Conservation (phyloP, 2,329 filamentous ascomycete genomes). For the Endocalyx cinctus region DNA sequence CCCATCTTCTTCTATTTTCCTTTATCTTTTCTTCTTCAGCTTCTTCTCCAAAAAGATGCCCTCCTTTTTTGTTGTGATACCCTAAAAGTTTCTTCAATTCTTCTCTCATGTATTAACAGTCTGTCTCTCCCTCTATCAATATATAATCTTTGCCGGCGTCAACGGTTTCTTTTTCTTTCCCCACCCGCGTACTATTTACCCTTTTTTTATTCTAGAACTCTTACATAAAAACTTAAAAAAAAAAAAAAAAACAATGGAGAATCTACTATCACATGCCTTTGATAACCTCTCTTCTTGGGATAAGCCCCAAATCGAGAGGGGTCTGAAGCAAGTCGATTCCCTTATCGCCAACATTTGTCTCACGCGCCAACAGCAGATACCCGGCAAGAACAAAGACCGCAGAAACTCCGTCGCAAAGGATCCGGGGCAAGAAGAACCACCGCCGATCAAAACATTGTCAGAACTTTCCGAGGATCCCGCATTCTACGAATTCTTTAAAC, state of each 20-base stretch:
- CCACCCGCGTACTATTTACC: neutral
- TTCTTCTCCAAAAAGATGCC: conserved; percentile 4
- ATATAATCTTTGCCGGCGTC: conserved; percentile 4
- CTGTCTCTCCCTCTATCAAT: too few relatives aligned
- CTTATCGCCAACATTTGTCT: conserved; percentile 93
- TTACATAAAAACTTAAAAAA: neutral
- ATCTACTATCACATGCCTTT: conserved; percentile 85
- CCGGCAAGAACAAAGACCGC: conserved; percentile 13
- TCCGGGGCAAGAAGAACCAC: conserved; percentile 28
- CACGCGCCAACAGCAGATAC: conserved; percentile 36
- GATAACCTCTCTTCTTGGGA: conserved; percentile 95
- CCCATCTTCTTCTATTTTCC: too few relatives aligned
- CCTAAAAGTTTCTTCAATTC: conserved; percentile 1
- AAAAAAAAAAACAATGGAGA: conserved; percentile 63
- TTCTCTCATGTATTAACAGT: conserved; percentile 14
- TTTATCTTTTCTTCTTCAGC: conserved; percentile 2
- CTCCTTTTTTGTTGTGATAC: conserved; percentile 2
- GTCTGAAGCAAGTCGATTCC: conserved; percentile 88
- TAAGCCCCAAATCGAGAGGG: conserved; percentile 84
- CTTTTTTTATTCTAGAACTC: conserved; percentile 1
- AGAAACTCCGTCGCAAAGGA: conserved; percentile 23
- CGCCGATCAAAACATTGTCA: conserved; percentile 56
- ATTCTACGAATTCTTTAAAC: conserved; percentile 91
- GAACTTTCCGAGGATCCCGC: conserved; percentile 78
- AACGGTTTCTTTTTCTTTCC: neutral